phyloP scores from a whole-genome alignment of 2,329 filamentous ascomycete genomes.

The Huntiella savannae region DNA sequence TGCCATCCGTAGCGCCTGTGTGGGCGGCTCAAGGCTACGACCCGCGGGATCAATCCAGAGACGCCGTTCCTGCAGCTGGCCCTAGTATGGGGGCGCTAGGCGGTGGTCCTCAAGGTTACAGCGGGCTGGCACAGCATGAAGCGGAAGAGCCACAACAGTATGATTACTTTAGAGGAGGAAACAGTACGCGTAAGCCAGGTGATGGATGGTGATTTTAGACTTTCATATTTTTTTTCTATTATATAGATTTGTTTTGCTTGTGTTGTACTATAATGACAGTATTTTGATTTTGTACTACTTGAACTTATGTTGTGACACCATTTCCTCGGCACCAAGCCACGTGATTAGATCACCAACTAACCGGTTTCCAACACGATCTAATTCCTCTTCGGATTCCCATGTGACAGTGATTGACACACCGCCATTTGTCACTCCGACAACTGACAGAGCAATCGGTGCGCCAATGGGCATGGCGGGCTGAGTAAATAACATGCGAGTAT shows the following conservation, averaged over 20 bases:
- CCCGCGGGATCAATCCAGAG: conserved; percentile 12
- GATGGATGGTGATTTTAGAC: conserved; percentile 20
- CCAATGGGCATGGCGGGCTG: conserved; percentile 28
- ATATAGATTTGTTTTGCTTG: conserved; percentile 1
- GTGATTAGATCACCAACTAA: neutral
- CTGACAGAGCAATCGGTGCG: conserved; percentile 25
- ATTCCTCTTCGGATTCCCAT: conserved; percentile 21
- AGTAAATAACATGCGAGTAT: conserved; percentile 27
- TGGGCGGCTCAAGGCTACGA: conserved; percentile 19
- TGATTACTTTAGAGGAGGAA: conserved; percentile 34
- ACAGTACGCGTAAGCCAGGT: conserved; percentile 18
- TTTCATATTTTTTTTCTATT: conserved; percentile 3
- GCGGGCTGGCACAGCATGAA: conserved; percentile 36
- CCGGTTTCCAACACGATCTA: neutral
- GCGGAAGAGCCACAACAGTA: conserved; percentile 31
- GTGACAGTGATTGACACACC: conserved; percentile 24
- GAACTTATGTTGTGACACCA: neutral
- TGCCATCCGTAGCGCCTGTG: conserved; percentile 24
- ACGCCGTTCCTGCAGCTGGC: conserved; percentile 16
- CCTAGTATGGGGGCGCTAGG: conserved; percentile 32
- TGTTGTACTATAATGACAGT: neutral
- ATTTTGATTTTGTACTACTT: neutral
- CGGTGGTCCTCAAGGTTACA: conserved; percentile 40
- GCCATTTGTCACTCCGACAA: conserved; percentile 25
- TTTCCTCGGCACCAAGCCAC: neutral